Conservation (phyloP, 164 flowering plant genomes). For the Umbilicus rupestris region DNA sequence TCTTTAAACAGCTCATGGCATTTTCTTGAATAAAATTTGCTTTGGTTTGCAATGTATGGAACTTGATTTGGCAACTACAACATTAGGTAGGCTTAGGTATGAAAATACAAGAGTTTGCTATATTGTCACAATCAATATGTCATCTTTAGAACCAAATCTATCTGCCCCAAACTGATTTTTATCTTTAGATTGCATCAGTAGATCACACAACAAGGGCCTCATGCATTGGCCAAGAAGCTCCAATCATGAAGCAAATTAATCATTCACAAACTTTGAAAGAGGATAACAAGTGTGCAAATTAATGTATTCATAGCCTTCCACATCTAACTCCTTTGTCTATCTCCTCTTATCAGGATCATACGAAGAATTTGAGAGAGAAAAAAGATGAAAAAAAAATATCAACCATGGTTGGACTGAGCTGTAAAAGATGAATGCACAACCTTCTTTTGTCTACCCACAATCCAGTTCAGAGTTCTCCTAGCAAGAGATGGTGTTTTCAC, state of each 20-base stretch:
- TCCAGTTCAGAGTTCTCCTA: slow-evolving; percentile 56
- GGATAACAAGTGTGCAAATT: background rate
- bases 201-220: background rate
- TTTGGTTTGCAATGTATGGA: background rate
- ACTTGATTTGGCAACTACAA: background rate
- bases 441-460: slow-evolving; percentile 66
- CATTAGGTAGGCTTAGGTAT: background rate
- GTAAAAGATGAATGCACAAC: slow-evolving; percentile 54
- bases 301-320: background rate
- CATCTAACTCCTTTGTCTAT: background rate
- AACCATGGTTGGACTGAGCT: slow-evolving; percentile 26
- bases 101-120: background rate
- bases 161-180: background rate
- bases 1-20: too few relatives aligned
- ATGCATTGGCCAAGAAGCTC: background rate
- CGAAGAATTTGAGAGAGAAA: background rate
- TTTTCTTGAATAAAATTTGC: background rate
- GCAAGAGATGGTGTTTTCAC: slow-evolving; percentile 46
- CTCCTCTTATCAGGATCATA: background rate
- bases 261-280: background rate
- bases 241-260: background rate
- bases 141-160: background rate
- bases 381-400: slow-evolving; percentile 12
- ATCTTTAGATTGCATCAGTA: background rate
- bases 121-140: background rate